A percentile compares a stretch with the other conserved stretches of the same genome.
Conservation (phyloP, 257 asterid species). For the Salvia miltiorrhiza region DNA sequence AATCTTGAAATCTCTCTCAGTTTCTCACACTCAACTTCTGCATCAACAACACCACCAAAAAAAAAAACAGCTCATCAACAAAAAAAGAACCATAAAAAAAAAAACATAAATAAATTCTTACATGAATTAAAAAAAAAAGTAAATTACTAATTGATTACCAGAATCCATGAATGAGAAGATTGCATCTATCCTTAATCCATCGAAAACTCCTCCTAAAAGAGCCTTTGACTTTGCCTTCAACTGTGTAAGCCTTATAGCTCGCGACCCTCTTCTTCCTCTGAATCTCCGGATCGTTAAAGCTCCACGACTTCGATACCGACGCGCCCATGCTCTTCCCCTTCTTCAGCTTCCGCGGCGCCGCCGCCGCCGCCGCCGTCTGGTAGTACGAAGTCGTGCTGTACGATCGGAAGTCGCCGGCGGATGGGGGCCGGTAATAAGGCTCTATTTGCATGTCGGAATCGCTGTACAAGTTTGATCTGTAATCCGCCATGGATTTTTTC, state of each 20-base stretch:
- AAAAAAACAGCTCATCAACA: not conserved
- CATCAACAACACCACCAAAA: not conserved
- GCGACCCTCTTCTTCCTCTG: conserved; percentile 53
- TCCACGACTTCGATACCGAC: conserved; percentile 38
- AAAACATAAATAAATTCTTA: not conserved
- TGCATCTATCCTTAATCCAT: conserved; percentile 46
- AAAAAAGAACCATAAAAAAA: not conserved
- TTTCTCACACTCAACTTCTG: not conserved
- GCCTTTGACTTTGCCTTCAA: conserved; percentile 46
- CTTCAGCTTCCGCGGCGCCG: conserved; percentile 31
- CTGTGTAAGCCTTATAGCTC: conserved; percentile 43
- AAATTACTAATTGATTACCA: conserved; percentile 7
- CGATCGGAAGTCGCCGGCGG: conserved; percentile 1
- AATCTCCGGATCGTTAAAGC: conserved; percentile 39
- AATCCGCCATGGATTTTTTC: conserved; percentile 34
- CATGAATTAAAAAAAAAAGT: not conserved
- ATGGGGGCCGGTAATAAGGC: conserved; percentile 34
- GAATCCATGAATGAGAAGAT: conserved; percentile 39
- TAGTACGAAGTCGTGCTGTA: conserved; percentile 35
- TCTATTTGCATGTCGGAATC: conserved; percentile 40
- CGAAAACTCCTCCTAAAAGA: conserved; percentile 46
- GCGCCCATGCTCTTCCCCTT: conserved; percentile 35
- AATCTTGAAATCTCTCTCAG: not conserved
- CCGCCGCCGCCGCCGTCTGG: conserved; percentile 15
- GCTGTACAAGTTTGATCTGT: conserved; percentile 36